These are phyloP conservation scores for bread wheat (Triticum aestivum) DNA, from an alignment of 176 grass and related monocot species.

Conservation along the genomic window IWGSC_CS_RefSeq_v2.1 NC_057806.1:240511601-240512100, in stretches of 20 bases:
- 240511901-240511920: neutral
- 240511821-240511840: neutral
- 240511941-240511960: slow-evolving; percentile 3
- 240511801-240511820: neutral
- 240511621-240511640: neutral
- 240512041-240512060: neutral
- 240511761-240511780: neutral
- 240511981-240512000: neutral
- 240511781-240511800: slow-evolving; percentile 9
- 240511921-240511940: neutral
- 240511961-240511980: neutral
- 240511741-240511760: neutral
- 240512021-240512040: too few species aligned
- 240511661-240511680: neutral
- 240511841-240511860: neutral
- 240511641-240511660: neutral
- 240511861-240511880: neutral
- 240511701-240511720: neutral
- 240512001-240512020: too few species aligned
- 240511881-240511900: neutral
- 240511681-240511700: neutral
- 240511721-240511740: neutral
- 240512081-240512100: neutral
- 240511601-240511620: neutral
- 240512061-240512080: neutral